Evolutionary conservation across 805 yeast species (phyloP).

Genomic region (Lipomyces chichibuensis): DNA sequence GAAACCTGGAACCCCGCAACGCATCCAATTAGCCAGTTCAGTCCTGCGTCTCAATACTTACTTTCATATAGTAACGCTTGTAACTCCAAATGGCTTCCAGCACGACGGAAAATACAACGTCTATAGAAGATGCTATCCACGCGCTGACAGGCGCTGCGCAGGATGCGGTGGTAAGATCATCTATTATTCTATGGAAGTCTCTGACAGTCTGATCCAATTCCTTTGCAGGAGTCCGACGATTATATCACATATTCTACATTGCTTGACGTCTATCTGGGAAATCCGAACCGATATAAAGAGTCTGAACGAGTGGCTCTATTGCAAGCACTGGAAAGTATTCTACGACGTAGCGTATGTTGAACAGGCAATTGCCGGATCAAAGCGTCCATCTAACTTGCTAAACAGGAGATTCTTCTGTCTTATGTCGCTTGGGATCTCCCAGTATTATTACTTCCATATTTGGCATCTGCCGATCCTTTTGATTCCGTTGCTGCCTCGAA

Average conservation of each 20-base stretch:
- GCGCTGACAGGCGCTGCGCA: slow-evolving; percentile 31
- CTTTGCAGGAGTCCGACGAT: slow-evolving; percentile 53
- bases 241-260: slow-evolving; percentile 73
- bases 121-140: slow-evolving; percentile 19
- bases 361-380: background rate
- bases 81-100: slow-evolving; percentile 14
- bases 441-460: slow-evolving; percentile 58
- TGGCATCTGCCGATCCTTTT: slow-evolving; percentile 43
- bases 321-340: slow-evolving; percentile 49
- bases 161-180: slow-evolving; percentile 28
- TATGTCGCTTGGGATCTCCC: slow-evolving; percentile 96
- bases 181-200: background rate
- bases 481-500: slow-evolving; percentile 24
- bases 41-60: background rate
- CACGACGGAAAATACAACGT: background rate
- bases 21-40: background rate
- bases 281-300: slow-evolving; percentile 51
- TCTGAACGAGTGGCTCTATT: slow-evolving; percentile 59
- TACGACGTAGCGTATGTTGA: slow-evolving; percentile 42
- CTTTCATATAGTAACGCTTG: background rate
- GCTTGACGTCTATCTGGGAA: slow-evolving; percentile 61
- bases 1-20: background rate
- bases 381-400: slow-evolving; percentile 18
- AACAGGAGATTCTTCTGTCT: slow-evolving; percentile 54
- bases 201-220: background rate